These are phyloP conservation scores for Rosa hybrid DNA, from an alignment of 331 rosid genomes.

Conservation along the genomic window DNA sequence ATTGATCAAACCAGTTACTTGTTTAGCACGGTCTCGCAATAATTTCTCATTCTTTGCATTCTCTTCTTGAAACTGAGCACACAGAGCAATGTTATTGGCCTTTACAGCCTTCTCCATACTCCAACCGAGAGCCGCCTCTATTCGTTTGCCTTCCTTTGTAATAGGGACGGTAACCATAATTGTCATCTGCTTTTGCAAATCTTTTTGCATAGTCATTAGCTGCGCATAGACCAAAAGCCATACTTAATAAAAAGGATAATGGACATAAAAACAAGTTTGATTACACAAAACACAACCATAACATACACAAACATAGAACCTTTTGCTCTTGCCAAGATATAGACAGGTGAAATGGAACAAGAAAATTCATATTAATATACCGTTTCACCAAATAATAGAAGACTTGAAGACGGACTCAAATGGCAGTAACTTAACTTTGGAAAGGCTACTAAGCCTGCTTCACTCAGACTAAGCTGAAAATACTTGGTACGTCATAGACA, in stretches of 20 bases:
- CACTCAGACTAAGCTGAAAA: too few species aligned
- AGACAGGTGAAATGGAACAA: background rate
- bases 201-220: conserved; percentile 72
- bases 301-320: background rate
- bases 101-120: conserved; percentile 79
- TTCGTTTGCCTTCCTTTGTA: conserved; percentile 88
- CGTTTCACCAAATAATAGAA: background rate
- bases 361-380: background rate
- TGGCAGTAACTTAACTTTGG: too few species aligned
- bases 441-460: too few species aligned
- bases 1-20: conserved; percentile 47
- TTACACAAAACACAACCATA: background rate
- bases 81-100: conserved; percentile 72
- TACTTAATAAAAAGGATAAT: conserved; percentile 13
- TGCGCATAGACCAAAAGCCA: conserved; percentile 37
- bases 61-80: conserved; percentile 94
- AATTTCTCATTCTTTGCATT: conserved; percentile 77
- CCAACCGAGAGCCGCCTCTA: conserved; percentile 80
- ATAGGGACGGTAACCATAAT: conserved; percentile 70
- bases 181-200: conserved; percentile 87
- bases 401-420: background rate
- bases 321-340: background rate
- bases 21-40: conserved; percentile 65
- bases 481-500: too few species aligned
- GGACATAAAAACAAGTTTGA: conserved; percentile 2